These are phyloP conservation scores for Leucaena leucocephala DNA, from an alignment of 306 rosid genomes.

Conservation along the genomic window DNA sequence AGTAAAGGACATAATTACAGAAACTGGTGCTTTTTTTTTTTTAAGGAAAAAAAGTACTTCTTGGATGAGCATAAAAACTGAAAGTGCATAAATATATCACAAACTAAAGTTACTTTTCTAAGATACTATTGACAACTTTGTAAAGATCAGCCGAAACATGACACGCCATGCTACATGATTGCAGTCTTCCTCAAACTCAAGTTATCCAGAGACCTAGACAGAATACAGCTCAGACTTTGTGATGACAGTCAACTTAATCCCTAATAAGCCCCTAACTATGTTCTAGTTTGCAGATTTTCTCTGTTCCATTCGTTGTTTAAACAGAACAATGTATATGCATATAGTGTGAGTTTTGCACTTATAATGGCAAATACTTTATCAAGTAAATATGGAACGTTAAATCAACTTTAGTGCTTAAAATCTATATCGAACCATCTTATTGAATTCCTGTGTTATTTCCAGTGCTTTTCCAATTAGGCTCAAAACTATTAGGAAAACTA, in stretches of 20 bases:
- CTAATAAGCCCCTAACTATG: background rate
- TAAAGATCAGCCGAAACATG: background rate
- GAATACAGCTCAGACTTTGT: background rate
- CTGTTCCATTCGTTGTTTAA: background rate
- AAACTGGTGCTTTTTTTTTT: background rate
- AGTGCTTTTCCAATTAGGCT: background rate
- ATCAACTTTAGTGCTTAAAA: background rate
- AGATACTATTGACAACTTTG: background rate
- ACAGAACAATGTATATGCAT: background rate
- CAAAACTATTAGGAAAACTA: background rate
- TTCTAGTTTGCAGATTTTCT: background rate
- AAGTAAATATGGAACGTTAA: background rate
- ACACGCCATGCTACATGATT: background rate
- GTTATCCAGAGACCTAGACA: background rate
- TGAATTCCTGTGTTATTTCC: background rate
- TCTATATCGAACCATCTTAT: background rate
- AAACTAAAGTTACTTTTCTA: background rate
- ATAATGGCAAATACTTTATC: background rate
- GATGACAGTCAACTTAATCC: background rate
- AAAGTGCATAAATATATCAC: background rate
- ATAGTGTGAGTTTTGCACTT: background rate
- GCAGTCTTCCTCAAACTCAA: background rate
- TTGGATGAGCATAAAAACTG: background rate
- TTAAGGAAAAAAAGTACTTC: background rate
- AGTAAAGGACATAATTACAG: background rate